A percentile compares a stretch with the other conserved stretches of the same genome.
phyloP scores from a whole-genome alignment of 352 stramenopile genomes.

The Pythium rishiriense region DNA sequence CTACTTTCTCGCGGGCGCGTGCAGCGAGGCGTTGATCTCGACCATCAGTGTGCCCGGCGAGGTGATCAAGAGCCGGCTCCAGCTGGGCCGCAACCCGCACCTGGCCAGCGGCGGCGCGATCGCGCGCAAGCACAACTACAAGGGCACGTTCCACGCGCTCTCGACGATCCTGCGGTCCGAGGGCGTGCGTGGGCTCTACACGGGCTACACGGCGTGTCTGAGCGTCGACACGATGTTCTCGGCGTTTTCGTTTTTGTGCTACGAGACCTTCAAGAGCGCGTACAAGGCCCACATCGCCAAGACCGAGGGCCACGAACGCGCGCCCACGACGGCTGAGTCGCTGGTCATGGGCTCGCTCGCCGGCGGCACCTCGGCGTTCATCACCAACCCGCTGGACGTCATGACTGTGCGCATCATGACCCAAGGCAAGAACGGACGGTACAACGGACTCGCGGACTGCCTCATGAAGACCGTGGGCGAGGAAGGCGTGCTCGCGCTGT shows the following conservation, averaged over 20 bases:
- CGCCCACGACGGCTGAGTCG: slow-evolving; percentile 56
- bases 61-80: slow-evolving; percentile 79
- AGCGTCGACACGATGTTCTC: slow-evolving; percentile 82
- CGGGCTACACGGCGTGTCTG: slow-evolving; percentile 74
- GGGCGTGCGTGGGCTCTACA: slow-evolving; percentile 64
- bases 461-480: slow-evolving; percentile 53
- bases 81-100: slow-evolving; percentile 71
- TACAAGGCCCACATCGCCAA: slow-evolving; percentile 43
- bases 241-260: slow-evolving; percentile 83
- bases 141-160: slow-evolving; percentile 55
- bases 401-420: slow-evolving; percentile 85
- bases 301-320: slow-evolving; percentile 34
- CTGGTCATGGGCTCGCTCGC: slow-evolving; percentile 55
- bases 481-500: slow-evolving; percentile 61
- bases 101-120: slow-evolving; percentile 66
- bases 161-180: slow-evolving; percentile 64
- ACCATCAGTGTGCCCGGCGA: slow-evolving; percentile 72
- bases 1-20: slow-evolving; percentile 69
- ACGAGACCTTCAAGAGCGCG: slow-evolving; percentile 66
- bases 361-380: slow-evolving; percentile 60
- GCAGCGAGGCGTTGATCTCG: slow-evolving; percentile 70
- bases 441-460: slow-evolving; percentile 60
- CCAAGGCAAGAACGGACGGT: slow-evolving; percentile 69
- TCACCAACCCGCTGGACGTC: slow-evolving; percentile 83
- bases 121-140: slow-evolving; percentile 76